These are phyloP conservation scores for Pseudomonodictys pantanalensis DNA, from an alignment of 495 filamentous ascomycete genomes.

Conservation along the genomic window DNA sequence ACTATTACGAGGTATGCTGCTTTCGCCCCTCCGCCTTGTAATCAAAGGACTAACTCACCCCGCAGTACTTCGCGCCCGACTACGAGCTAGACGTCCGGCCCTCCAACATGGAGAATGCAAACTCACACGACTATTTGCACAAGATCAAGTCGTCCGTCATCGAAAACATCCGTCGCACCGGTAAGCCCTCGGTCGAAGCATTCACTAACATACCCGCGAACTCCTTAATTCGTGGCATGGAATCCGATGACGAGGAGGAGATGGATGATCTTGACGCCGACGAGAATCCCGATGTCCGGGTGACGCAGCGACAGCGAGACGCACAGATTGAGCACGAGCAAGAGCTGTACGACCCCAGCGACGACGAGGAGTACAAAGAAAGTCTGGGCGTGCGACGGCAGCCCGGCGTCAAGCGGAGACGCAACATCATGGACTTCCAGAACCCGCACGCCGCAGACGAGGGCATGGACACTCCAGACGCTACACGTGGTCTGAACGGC, in stretches of 20 bases:
- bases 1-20: slow-evolving; percentile 87
- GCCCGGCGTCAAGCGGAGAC: slow-evolving; percentile 55
- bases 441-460: slow-evolving; percentile 61
- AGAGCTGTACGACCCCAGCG: slow-evolving; percentile 54
- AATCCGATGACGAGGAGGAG: slow-evolving; percentile 84
- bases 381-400: slow-evolving; percentile 68
- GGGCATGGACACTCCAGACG: slow-evolving; percentile 11
- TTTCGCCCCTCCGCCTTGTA: neutral
- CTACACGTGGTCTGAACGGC: slow-evolving; percentile 20
- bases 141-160: slow-evolving; percentile 92
- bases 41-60: slow-evolving; percentile 1
- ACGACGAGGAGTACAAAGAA: slow-evolving; percentile 80
- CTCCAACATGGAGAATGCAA: slow-evolving; percentile 99
- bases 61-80: slow-evolving; percentile 91
- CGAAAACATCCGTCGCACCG: slow-evolving; percentile 86
- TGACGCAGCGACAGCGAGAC: slow-evolving; percentile 82
- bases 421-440: slow-evolving; percentile 69
- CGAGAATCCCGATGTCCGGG: slow-evolving; percentile 78
- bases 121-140: slow-evolving; percentile 87
- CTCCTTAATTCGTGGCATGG: slow-evolving; percentile 55
- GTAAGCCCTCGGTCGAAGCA: slow-evolving; percentile 92
- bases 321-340: slow-evolving; percentile 52
- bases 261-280: slow-evolving; percentile 89
- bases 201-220: slow-evolving; percentile 81
- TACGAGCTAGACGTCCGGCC: slow-evolving; percentile 92